These are phyloP conservation scores for Fusarium chaquense DNA, from an alignment of 2,329 filamentous ascomycete genomes.

Conservation along the genomic window DNA sequence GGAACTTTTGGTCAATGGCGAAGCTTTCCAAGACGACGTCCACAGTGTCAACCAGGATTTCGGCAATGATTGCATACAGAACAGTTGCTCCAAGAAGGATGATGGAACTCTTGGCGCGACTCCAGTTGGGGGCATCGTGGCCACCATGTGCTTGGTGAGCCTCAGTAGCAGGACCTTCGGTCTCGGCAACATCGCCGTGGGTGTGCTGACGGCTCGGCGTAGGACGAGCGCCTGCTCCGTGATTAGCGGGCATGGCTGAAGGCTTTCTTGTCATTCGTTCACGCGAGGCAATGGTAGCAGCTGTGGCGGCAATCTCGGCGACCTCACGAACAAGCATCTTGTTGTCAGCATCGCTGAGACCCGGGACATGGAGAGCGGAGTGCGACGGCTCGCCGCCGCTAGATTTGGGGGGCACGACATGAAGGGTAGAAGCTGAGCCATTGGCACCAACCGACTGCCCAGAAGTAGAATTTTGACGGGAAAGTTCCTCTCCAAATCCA, in stretches of 20 bases:
- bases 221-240: constrained; percentile 35
- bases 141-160: constrained; percentile 69
- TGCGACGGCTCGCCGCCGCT: constrained; percentile 56
- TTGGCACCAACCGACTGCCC: constrained; percentile 55
- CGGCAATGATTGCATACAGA: constrained; percentile 95
- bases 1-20: constrained; percentile 94
- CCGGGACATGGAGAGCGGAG: constrained; percentile 68
- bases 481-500: constrained; percentile 70
- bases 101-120: constrained; percentile 87
- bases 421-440: constrained; percentile 66
- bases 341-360: constrained; percentile 85
- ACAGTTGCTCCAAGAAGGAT: constrained; percentile 91
- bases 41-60: constrained; percentile 96
- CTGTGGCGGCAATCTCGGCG: constrained; percentile 92
- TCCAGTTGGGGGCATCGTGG: constrained; percentile 99
- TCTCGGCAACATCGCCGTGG: constrained; percentile 36
- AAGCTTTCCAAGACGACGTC: constrained; percentile 94
- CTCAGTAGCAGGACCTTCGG: constrained; percentile 51
- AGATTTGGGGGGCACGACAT: constrained; percentile 80
- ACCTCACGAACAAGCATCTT: constrained; percentile 85
- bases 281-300: constrained; percentile 85
- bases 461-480: constrained; percentile 55
- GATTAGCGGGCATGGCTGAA: constrained; percentile 49
- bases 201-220: constrained; percentile 52
- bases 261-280: constrained; percentile 66